Base-by-base conservation (phyloP, 108 stramenopile species). In the Nannochloropsis gaditana region DNA sequence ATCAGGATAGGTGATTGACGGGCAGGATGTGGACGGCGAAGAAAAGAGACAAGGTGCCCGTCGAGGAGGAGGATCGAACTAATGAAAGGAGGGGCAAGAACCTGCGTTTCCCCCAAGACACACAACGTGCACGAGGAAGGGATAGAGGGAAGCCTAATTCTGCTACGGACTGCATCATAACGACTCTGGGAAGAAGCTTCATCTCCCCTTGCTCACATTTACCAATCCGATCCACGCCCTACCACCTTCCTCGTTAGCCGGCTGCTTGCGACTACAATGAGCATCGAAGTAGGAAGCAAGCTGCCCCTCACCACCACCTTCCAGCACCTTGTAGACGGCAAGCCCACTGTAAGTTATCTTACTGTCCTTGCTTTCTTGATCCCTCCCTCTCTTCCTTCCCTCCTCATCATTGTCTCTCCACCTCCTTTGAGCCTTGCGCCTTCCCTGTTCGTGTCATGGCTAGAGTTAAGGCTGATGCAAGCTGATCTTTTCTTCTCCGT, bases 281-380 rank as follows among this genome's bases (percentile, higher is more conserved):
- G 19, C 15, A 42, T 87, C 80, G 83, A 87, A 50, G 87, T 84
- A 41, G 87, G 87, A 15, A 84, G 84, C 84, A 88, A 88, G 84
- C 59, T 88, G 31, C 87, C 87, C 21, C 81, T 83, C 84, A 84
- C 81, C 43, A 43, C 84, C 21, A 82, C 87, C 1, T 88, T 88
- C 87, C 84, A 84, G 84, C 80, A 45, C 47, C 41, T 84, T 19
- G 84, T 44, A 21, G 87, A 88, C 9, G 84, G 81, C 5, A 80
- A 80, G 42, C 87, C 87, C 21, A 81, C 84, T 1, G 84, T 87
- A 79, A 84, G 87, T 81, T 17, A 9, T 9, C 31, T 41, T 82
- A 17, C 17, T 17, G 17, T 19, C 9, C 31, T 21, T 17, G 19
- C 17, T 21, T 43, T 43, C 9, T 79, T 2, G 19, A 3, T 83